Evolutionary conservation across 2,329 filamentous ascomycete species (phyloP), one percentile per base, ranked within the genome.

Genomic region (Fusarium mangiferae): DNA sequence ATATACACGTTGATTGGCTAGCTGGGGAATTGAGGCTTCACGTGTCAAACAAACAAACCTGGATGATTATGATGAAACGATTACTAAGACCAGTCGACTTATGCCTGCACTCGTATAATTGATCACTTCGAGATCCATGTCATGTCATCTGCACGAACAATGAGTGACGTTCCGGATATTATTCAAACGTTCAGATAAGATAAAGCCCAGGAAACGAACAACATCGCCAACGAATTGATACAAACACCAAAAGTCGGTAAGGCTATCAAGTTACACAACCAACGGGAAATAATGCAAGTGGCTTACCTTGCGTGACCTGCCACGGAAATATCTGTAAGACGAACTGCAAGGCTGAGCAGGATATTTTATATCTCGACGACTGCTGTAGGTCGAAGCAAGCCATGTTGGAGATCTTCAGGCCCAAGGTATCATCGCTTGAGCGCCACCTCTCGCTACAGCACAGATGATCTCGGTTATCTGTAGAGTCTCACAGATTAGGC

Each of bases 281-380:
- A 45, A 17, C 42, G 18, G 39, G 10, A n/a, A 15, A 38, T 33
- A 17, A 18, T n/a, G 26, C 28, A 49, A 69, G 59, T 24, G 35
- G 39, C 26, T 64, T 52, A 22, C 35, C 35, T 39, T 28, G 33
- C 41, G 39, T 51, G 39, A 36, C 36, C 61, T 51, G 33, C 11
- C 22, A 17, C 35, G 35, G 4, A 56, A 52, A 45, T 14, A n/a
- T 49, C 15, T 28, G 39, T 41, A 48, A 48, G 35, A 65, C 45
- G 59, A 70, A 59, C 41, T 54, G 51, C 67, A 46, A 70, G 59
- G 59, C 51, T 70, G 52, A 48, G 39, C 36, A 49, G 30, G 30
- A 45, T 7, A 28, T 14, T 18, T 26, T 35, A 33, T 36, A 17
- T 9, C 20, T 28, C 24, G 6, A 28, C 33, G n/a, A 26, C n/a